A percentile compares a stretch with the other conserved stretches of the same genome.
These are phyloP conservation scores for Claviceps arundinis DNA, from an alignment of 2,329 filamentous ascomycete genomes.

Conservation along the genomic window DNA sequence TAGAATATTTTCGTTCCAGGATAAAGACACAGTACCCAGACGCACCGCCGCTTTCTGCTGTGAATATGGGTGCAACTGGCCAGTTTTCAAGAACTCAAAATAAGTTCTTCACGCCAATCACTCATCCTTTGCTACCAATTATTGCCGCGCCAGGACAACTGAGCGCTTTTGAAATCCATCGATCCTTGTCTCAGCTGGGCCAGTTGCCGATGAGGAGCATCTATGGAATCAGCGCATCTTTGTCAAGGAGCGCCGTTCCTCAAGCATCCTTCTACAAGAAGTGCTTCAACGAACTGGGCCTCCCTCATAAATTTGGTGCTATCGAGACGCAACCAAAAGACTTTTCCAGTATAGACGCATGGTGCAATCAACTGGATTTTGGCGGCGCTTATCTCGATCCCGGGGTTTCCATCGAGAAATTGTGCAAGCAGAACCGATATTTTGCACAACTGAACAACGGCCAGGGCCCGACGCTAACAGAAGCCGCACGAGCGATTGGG, in stretches of 20 bases:
- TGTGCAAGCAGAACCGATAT: slow-evolving; percentile 43
- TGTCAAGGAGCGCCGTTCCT: slow-evolving; percentile 48
- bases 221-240: slow-evolving; percentile 64
- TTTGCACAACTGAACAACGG: slow-evolving; percentile 38
- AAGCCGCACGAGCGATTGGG: slow-evolving; percentile 65
- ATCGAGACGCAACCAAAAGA: slow-evolving; percentile 57
- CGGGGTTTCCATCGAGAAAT: slow-evolving; percentile 46
- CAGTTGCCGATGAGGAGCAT: slow-evolving; percentile 69
- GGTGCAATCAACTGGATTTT: slow-evolving; percentile 62
- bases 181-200: slow-evolving; percentile 62
- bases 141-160: slow-evolving; percentile 78
- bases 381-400: slow-evolving; percentile 74
- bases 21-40: slow-evolving; percentile 57
- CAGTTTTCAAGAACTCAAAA: slow-evolving; percentile 76
- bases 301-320: slow-evolving; percentile 69
- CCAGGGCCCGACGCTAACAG: slow-evolving; percentile 47
- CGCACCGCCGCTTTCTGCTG: slow-evolving; percentile 61
- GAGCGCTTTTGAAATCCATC: slow-evolving; percentile 75
- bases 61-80: slow-evolving; percentile 80
- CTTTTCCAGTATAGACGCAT: slow-evolving; percentile 53
- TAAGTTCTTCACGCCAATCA: slow-evolving; percentile 78
- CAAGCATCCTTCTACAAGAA: slow-evolving; percentile 80
- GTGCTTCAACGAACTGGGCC: slow-evolving; percentile 67
- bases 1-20: slow-evolving; percentile 75
- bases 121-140: slow-evolving; percentile 69